Evolutionary conservation across 2,329 filamentous ascomycete species (phyloP), one percentile per base, ranked within the genome.

Genomic region (Hypomyces rosellus): DNA sequence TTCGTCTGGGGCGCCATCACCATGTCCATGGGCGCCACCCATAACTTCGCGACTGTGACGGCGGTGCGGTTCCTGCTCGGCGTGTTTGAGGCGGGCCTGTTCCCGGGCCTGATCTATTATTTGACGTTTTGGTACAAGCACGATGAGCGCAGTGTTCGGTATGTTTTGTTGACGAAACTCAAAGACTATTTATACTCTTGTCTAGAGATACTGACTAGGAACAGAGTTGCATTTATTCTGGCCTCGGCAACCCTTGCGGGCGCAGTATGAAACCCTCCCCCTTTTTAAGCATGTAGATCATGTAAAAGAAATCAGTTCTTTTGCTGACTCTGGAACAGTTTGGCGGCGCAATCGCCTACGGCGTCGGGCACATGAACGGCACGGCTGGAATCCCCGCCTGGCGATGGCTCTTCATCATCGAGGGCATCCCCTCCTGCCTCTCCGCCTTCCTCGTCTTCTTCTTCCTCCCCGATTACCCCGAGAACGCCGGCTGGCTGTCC

Each of bases 61-160:
- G 84, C 74, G 6, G 82, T 85, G 54, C 80, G 86, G 5, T 75
- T 89, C 22, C 63, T 89, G 8, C 74, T 90, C 0, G 86, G 86
- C 4, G 71, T 80, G 5, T 79, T 85, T 39, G 86, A 90, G 67
- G 85, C 84, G 4, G 86, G 85, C 0, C 67, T 89, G 1, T 88
- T 88, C 54, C 66, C 66, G 0, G 65, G 66, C 0, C 67, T 88
- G 56, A 78, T 81, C 0, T 71, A 82, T 65, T 88, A 88, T 57
- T 70, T 90, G 44, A 89, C 86, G 0, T 81, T 88, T 54, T 89
- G 87, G 76, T 90, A 90, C 65, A 82, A 77, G 41, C 80, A 81
- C 57, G 76, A 80, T 15, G 86, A 90, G 66, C 76, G 87, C 3
- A 85, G 84, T 18, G 68, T 88, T n/a, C 77, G 67, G 63, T 67